phyloP scores from a whole-genome alignment of 306 rosid species.

The Cicer yamashitae region DNA sequence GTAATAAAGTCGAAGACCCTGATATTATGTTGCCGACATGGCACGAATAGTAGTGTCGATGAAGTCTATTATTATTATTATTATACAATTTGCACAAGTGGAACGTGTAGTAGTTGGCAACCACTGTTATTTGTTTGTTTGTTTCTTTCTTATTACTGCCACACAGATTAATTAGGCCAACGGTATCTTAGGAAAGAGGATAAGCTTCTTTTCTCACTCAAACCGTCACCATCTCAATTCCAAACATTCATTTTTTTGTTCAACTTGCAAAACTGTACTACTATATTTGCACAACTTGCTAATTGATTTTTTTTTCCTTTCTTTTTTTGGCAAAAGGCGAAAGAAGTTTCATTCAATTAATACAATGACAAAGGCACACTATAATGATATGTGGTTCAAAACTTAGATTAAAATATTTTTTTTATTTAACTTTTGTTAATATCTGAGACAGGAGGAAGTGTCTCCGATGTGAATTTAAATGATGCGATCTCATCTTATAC shows the following conservation, averaged over 20 bases:
- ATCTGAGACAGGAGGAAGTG: no score
- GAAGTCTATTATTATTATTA: constrained; percentile 12
- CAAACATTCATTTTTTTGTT: background rate
- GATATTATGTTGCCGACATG: constrained; percentile 73
- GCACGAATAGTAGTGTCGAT: constrained; percentile 49
- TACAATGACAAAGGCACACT: no score
- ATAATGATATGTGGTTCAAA: no score
- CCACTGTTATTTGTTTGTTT: constrained; percentile 33
- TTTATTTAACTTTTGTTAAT: no score
- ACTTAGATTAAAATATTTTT: no score
- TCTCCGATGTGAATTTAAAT: no score
- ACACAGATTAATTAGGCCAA: background rate
- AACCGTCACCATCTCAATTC: constrained; percentile 18
- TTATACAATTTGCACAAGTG: constrained; percentile 49
- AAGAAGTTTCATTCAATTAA: no score
- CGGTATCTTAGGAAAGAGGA: background rate
- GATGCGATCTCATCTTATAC: no score
- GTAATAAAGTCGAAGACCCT: constrained; percentile 3
- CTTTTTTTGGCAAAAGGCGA: no score
- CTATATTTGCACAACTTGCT: constrained; percentile 8
- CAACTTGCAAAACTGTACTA: constrained; percentile 35
- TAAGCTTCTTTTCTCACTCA: constrained; percentile 16
- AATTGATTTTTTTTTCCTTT: background rate
- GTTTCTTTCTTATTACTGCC: constrained; percentile 3
- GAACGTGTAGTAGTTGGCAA: constrained; percentile 45